phyloP scores from a whole-genome alignment of 73 alveolate species.

The Paramecium sexaurelia region DNA sequence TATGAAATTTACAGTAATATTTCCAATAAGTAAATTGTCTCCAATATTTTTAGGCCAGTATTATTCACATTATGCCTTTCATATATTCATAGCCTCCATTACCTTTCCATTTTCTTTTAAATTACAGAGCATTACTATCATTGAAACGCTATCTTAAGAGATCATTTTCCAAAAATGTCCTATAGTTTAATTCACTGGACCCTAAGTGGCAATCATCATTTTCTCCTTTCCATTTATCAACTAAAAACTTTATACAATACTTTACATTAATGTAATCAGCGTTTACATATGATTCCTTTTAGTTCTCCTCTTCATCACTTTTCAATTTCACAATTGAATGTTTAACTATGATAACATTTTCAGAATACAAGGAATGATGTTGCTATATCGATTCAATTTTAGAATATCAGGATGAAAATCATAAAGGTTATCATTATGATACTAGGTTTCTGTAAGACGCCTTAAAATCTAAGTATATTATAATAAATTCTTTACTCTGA shows the following conservation, averaged over 20 bases:
- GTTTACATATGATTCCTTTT: constrained; percentile 76
- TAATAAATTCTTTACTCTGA: constrained; percentile 9
- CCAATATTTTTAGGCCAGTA: constrained; percentile 88
- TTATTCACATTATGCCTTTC: constrained; percentile 84
- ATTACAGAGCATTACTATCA: constrained; percentile 92
- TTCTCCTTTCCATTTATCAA: constrained; percentile 64
- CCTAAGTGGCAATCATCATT: constrained; percentile 93
- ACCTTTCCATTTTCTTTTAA: constrained; percentile 84
- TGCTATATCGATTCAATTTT: constrained; percentile 77
- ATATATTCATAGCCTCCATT: background rate
- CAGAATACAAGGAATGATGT: constrained; percentile 75
- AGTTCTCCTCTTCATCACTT: constrained; percentile 59
- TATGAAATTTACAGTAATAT: constrained; percentile 69
- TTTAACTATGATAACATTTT: background rate
- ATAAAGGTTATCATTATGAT: constrained; percentile 72
- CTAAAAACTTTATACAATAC: constrained; percentile 20
- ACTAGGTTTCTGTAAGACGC: constrained; percentile 81
- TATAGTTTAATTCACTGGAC: constrained; percentile 86
- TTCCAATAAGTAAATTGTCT: constrained; percentile 41
- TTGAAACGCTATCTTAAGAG: constrained; percentile 82
- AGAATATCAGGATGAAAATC: constrained; percentile 68
- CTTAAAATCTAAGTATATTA: constrained; percentile 58
- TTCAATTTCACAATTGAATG: constrained; percentile 53
- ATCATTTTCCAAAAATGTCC: constrained; percentile 96
- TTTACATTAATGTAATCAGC: constrained; percentile 78